Conservation (phyloP, 1,284 basidiomycete genomes). For the Puccinia coronata region DNA sequence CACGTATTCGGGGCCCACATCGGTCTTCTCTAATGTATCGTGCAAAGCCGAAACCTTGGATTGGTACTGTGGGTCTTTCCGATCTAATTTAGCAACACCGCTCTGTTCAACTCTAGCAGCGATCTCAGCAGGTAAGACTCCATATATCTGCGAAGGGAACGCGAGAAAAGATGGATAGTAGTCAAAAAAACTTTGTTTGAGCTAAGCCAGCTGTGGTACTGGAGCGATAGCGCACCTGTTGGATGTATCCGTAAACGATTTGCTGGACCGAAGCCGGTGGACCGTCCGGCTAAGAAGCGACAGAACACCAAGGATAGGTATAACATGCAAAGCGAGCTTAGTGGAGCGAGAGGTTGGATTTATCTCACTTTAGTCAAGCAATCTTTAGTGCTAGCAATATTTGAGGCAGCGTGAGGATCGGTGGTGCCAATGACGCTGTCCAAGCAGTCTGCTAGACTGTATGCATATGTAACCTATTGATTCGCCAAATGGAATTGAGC, state of each 20-base stretch:
- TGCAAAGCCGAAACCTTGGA: constrained; percentile 39
- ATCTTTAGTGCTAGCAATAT: constrained; percentile 34
- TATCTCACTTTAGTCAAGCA: constrained; percentile 30
- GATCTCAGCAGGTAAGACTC: constrained; percentile 31
- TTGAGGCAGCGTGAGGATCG: constrained; percentile 22
- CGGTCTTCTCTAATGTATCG: constrained; percentile 26
- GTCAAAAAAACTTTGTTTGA: too few species aligned
- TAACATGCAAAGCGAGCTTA: neutral
- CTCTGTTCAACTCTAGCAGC: constrained; percentile 39
- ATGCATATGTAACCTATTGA: constrained; percentile 38
- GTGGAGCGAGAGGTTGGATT: neutral
- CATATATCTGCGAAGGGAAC: constrained; percentile 23
- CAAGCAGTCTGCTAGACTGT: constrained; percentile 40
- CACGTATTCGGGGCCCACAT: constrained; percentile 45
- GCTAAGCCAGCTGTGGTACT: too few species aligned
- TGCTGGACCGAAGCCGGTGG: constrained; percentile 35
- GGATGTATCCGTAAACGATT: constrained; percentile 49
- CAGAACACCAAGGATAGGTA: neutral
- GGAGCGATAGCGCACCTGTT: constrained; percentile 17
- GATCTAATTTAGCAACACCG: constrained; percentile 28
- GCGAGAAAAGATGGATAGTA: neutral
- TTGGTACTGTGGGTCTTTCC: constrained; percentile 34
- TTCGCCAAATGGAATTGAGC: neutral
- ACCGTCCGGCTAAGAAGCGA: constrained; percentile 25
- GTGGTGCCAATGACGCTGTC: constrained; percentile 42